A percentile compares a stretch with the other conserved stretches of the same genome.
phyloP scores from a whole-genome alignment of 352 stramenopile species.

The Globisporangium orthogonon region DNA sequence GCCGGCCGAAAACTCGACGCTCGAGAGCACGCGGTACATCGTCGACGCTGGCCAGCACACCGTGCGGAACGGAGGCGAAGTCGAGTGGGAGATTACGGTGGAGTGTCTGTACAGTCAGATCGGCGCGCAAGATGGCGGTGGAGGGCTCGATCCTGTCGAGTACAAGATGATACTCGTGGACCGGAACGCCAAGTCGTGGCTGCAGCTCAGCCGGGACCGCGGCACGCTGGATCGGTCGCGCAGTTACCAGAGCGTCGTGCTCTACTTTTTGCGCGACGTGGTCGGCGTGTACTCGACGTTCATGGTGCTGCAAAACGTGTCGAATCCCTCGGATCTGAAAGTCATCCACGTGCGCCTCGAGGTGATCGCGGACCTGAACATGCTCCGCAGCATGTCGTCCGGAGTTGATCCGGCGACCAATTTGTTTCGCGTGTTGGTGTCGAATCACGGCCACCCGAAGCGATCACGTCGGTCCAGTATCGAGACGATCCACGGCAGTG shows the following conservation, averaged over 20 bases:
- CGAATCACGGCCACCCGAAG: constrained; percentile 57
- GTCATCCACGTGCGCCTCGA: constrained; percentile 83
- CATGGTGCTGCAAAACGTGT: constrained; percentile 79
- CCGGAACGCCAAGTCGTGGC: constrained; percentile 65
- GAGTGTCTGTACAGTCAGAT: constrained; percentile 59
- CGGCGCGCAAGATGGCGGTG: constrained; percentile 16
- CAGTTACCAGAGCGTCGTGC: constrained; percentile 79
- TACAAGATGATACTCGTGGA: constrained; percentile 77
- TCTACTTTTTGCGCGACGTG: constrained; percentile 75
- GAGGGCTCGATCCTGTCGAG: constrained; percentile 51
- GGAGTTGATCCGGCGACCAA: constrained; percentile 59
- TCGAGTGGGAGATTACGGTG: constrained; percentile 88
- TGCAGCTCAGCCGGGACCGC: constrained; percentile 75
- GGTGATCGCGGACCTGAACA: constrained; percentile 84
- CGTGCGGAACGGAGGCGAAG: constrained; percentile 77
- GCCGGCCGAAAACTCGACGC: constrained; percentile 69
- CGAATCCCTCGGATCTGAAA: constrained; percentile 79
- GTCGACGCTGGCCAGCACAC: constrained; percentile 87
- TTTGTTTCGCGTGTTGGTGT: constrained; percentile 84
- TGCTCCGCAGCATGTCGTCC: constrained; percentile 73
- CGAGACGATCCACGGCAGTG: constrained; percentile 20
- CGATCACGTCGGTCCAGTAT: constrained; percentile 53
- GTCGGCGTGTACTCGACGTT: constrained; percentile 85
- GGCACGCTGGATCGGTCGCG: constrained; percentile 64
- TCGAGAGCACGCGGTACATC: constrained; percentile 79